Conservation (phyloP, 2,329 filamentous ascomycete species). For the Zymoseptoria tritici region DNA sequence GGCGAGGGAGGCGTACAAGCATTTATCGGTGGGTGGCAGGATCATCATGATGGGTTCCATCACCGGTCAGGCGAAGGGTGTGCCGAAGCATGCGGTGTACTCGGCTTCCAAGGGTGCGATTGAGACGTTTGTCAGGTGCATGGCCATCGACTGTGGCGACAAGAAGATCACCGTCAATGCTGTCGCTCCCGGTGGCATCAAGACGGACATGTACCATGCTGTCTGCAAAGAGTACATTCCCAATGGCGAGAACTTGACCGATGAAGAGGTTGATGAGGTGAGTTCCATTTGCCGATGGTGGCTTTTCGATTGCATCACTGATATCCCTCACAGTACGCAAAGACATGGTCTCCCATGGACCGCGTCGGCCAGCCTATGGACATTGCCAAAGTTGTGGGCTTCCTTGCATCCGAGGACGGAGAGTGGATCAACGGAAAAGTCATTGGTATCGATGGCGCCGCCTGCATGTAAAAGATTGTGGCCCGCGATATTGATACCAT, state of each 20-base stretch:
- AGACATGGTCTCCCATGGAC: conserved; percentile 57
- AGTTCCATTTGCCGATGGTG: neutral
- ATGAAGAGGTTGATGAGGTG: conserved; percentile 52
- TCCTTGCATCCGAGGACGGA: conserved; percentile 52
- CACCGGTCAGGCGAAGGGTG: conserved; percentile 50
- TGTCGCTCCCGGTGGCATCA: conserved; percentile 50
- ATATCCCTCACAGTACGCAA: conserved; percentile 43
- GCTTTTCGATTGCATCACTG: conserved; percentile 4
- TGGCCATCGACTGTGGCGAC: conserved; percentile 48
- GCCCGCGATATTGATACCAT: too few relatives aligned
- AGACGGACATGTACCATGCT: conserved; percentile 54
- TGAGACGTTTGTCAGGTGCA: conserved; percentile 48
- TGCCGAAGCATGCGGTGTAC: conserved; percentile 48
- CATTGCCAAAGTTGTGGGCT: conserved; percentile 58
- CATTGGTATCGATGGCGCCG: conserved; percentile 40
- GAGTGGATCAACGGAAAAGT: conserved; percentile 51
- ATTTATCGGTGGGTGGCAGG: conserved; percentile 44
- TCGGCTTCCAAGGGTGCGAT: conserved; percentile 49
- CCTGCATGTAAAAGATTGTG: conserved; percentile 31
- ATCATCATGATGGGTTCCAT: conserved; percentile 51
- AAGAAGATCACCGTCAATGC: conserved; percentile 55
- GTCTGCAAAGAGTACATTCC: conserved; percentile 59
- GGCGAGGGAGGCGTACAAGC: conserved; percentile 49
- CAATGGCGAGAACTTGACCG: conserved; percentile 46
- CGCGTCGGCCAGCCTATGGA: conserved; percentile 62